Evolutionary conservation across 2,329 filamentous ascomycete species (phyloP).

Genomic region (Botrytis byssoidea): DNA sequence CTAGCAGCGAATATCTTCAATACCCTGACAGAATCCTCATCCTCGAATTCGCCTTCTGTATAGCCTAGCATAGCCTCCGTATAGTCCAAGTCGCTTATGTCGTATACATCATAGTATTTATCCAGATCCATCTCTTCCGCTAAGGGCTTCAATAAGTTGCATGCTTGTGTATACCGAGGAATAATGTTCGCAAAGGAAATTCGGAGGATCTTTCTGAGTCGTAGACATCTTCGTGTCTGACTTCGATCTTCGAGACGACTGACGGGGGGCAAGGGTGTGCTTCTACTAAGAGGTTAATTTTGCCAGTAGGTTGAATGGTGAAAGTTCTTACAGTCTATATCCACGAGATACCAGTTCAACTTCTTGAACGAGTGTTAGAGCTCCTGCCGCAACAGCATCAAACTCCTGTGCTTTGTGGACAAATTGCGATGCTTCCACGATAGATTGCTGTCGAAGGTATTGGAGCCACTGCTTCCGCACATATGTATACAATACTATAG

Average conservation of each 20-base stretch:
- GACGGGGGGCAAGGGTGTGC: slow-evolving; percentile 86
- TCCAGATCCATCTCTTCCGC: slow-evolving; percentile 80
- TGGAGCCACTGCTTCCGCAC: slow-evolving; percentile 78
- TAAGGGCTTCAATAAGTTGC: slow-evolving; percentile 65
- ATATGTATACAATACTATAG: slow-evolving; percentile 64
- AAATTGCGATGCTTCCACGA: slow-evolving; percentile 66
- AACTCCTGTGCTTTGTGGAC: slow-evolving; percentile 76
- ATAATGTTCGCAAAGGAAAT: slow-evolving; percentile 69
- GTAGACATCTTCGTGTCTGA: slow-evolving; percentile 74
- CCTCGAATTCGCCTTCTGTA: slow-evolving; percentile 66
- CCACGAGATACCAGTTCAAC: slow-evolving; percentile 93
- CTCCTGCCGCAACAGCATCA: slow-evolving; percentile 72
- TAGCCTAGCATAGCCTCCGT: slow-evolving; percentile 66
- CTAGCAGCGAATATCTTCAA: slow-evolving; percentile 80
- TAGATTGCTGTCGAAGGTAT: slow-evolving; percentile 70
- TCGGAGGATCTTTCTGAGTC: slow-evolving; percentile 74
- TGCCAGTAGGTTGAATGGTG: background rate
- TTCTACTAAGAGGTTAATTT: slow-evolving; percentile 52
- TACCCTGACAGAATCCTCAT: slow-evolving; percentile 72
- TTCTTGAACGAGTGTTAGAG: slow-evolving; percentile 82
- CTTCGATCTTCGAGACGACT: slow-evolving; percentile 83
- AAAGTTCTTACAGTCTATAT: slow-evolving; percentile 70
- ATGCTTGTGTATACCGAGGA: slow-evolving; percentile 68
- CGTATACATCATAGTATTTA: slow-evolving; percentile 89
- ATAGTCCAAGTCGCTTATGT: slow-evolving; percentile 71